Evolutionary conservation across 192 early-diverging fungal species (phyloP).

Genomic region (Coemansia reversa): DNA sequence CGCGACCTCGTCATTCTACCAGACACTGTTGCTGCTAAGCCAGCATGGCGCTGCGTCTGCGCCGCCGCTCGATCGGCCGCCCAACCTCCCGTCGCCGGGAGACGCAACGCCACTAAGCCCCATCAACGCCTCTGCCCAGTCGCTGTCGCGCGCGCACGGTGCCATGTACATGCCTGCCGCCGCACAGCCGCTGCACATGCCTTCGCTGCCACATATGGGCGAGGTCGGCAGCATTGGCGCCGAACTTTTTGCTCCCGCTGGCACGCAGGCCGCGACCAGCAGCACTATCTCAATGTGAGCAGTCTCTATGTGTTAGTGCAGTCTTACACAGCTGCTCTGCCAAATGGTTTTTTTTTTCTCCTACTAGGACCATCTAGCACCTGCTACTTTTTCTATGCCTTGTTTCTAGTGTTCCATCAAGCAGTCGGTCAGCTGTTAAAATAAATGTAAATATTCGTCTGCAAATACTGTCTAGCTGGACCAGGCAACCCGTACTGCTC

Average conservation of each 20-base stretch:
- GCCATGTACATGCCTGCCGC: conserved; percentile 25
- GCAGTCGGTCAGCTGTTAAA: neutral
- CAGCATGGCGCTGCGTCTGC: conserved; percentile 13
- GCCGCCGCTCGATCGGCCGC: neutral
- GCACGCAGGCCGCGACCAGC: conserved; percentile 1
- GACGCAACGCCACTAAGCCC: conserved; percentile 19
- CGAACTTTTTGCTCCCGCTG: conserved; percentile 9
- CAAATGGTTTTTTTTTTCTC: neutral
- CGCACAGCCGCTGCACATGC: conserved; percentile 5
- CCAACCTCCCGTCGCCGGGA: neutral
- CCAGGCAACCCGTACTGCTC: neutral
- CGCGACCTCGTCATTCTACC: conserved; percentile 20
- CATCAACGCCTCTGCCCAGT: conserved; percentile 1
- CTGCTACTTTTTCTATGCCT: neutral
- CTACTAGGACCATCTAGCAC: neutral
- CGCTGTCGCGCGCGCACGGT: neutral
- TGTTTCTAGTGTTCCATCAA: neutral
- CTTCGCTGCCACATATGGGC: neutral
- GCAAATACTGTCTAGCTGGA: neutral
- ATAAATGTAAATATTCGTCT: neutral
- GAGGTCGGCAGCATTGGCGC: conserved; percentile 2
- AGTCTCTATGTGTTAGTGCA: neutral
- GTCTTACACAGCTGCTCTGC: neutral
- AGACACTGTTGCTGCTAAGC: conserved; percentile 27
- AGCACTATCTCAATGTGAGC: neutral